These are phyloP conservation scores for Nakataea oryzae DNA, from an alignment of 2,329 filamentous ascomycete species.

Conservation along the genomic window DNA sequence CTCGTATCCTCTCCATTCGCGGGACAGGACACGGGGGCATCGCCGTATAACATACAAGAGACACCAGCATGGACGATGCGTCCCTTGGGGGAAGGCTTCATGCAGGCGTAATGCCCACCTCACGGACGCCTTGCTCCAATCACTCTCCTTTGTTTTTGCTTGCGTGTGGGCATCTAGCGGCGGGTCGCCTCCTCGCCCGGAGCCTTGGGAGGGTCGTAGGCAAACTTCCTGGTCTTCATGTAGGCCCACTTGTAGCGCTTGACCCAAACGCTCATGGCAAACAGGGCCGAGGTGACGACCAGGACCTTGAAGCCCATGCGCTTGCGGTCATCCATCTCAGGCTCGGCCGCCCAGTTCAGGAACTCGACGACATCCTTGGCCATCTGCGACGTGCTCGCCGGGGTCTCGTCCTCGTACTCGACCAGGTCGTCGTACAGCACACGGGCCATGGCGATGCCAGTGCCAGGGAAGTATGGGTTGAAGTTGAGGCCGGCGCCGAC, in stretches of 20 bases:
- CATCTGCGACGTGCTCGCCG: constrained; percentile 95
- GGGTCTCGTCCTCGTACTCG: constrained; percentile 94
- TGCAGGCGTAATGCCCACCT: neutral
- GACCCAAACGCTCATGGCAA: constrained; percentile 87
- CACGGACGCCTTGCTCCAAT: too few species aligned
- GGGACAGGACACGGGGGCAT: constrained; percentile 5
- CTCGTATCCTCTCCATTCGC: constrained; percentile 4
- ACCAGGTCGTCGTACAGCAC: constrained; percentile 95
- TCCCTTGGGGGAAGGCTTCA: neutral
- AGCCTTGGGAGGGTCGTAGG: constrained; percentile 65
- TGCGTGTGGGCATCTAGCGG: neutral
- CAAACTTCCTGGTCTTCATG: constrained; percentile 90
- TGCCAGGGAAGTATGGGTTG: constrained; percentile 99
- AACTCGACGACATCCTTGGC: constrained; percentile 99
- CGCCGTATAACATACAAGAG: constrained; percentile 21
- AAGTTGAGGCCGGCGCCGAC: constrained; percentile 93
- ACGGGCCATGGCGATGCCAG: constrained; percentile 97
- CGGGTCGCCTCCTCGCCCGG: neutral
- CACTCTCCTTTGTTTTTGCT: neutral
- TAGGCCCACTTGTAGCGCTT: constrained; percentile 99
- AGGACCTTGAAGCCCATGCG: constrained; percentile 99
- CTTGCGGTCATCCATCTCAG: constrained; percentile 99
- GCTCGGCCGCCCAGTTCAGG: constrained; percentile 97
- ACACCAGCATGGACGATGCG: constrained; percentile 4
- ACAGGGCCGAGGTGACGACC: constrained; percentile 65